Base-by-base conservation (phyloP, 1,284 basidiomycete genomes). In the Apiotrichum gracile region DNA sequence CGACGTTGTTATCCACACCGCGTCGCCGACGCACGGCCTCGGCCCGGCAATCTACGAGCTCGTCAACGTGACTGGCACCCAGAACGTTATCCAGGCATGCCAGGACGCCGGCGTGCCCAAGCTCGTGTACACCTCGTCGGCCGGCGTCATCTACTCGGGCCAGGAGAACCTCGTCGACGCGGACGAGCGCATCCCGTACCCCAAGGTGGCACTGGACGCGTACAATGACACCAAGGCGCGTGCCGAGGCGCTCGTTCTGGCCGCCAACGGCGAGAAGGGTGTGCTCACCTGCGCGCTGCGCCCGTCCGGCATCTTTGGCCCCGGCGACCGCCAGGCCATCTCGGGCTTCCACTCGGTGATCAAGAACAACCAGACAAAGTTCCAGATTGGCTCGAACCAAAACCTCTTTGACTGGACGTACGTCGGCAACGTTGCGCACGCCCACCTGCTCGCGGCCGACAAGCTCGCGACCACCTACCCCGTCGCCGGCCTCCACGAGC, bases 351-450 rank as follows among this genome's bases (percentile, higher is more conserved):
- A 86, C 74, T 78, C 86, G 57, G 91, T 88, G 8, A 86, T 92
- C 70, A 81, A 87, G 65, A 82, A 83, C 51, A 83, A 84, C 22
- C 88, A 94, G 74, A 91, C 91, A 3, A 85, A 89, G 61, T 89
- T 91, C 79, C 94, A 97, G 76, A 85, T 99, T 57, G 96, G 96
- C 43, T 80, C 87, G 75, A 97, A 97, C 77, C 83, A 80, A 57
- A 98, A 98, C 73, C 77, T 97, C 12, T 94, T 92, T 66, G 96
- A 99, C 76, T 97, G 90, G 85, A 97, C 94, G 1, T 97, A 97
- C 67, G 91, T 98, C 60, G 90, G 85, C 60, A 99, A 99, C 72
- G 87, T 96, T 57, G 93, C 92, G 0, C 84, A 89, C 67, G 94
- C 94, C 2, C 96, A 99, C 70, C 77, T 99, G 9, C 84, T 98